Conservation (phyloP, 225 moss, liverwort and hornwort species). For the Physcomitrium patens region DNA sequence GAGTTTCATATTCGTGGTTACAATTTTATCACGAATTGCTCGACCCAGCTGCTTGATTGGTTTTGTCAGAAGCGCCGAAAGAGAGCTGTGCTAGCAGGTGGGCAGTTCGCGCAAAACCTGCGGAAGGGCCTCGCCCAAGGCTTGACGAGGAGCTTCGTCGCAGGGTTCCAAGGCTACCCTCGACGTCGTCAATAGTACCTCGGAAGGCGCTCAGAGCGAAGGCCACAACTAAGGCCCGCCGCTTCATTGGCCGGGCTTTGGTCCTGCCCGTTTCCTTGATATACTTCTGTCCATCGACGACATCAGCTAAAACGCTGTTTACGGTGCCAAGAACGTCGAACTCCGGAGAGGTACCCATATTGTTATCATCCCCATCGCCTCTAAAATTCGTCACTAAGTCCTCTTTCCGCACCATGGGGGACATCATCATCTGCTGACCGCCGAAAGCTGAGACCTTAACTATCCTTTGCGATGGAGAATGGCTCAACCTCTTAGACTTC, state of each 20-base stretch:
- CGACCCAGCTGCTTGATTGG: too few relatives aligned
- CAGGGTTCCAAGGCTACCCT: slow-evolving; percentile 24
- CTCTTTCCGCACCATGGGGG: slow-evolving; percentile 14
- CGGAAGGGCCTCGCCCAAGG: slow-evolving; percentile 32
- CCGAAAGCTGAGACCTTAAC: not conserved
- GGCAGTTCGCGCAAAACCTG: slow-evolving; percentile 42
- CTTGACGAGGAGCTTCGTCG: slow-evolving; percentile 23
- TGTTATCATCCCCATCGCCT: not conserved
- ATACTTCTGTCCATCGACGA: slow-evolving; percentile 48
- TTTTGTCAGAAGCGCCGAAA: slow-evolving; percentile 30
- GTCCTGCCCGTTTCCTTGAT: slow-evolving; percentile 47
- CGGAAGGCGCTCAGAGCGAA: slow-evolving; percentile 37
- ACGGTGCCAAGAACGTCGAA: slow-evolving; percentile 31
- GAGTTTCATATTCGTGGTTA: too few relatives aligned
- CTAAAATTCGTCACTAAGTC: not conserved
- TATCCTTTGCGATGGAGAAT: slow-evolving; percentile 11
- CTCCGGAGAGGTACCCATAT: not conserved
- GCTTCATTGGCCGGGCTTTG: slow-evolving; percentile 48
- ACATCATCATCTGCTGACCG: not conserved
- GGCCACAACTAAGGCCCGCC: slow-evolving; percentile 48
- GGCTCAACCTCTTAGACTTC: not conserved
- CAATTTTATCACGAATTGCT: too few relatives aligned
- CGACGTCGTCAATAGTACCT: slow-evolving; percentile 28
- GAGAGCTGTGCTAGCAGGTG: slow-evolving; percentile 48
- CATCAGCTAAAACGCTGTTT: slow-evolving; percentile 47